Conservation (phyloP, 2,329 filamentous ascomycete species). For the Pseudopyricularia javanii region DNA sequence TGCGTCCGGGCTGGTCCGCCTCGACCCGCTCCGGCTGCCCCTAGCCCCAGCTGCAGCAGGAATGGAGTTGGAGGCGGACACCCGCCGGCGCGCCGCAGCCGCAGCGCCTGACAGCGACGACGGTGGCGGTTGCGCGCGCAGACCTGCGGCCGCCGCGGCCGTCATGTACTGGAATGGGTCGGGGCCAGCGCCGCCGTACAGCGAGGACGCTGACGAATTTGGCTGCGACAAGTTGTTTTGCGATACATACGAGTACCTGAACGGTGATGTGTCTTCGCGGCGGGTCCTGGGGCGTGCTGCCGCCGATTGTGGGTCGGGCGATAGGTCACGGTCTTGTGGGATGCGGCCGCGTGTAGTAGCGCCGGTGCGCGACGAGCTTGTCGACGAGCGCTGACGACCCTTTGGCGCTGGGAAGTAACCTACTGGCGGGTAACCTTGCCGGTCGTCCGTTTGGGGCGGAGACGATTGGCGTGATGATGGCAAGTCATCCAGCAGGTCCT, state of each 20-base stretch:
- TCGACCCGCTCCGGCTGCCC: slow-evolving; percentile 15
- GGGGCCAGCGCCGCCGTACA: slow-evolving; percentile 12
- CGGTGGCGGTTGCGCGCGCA: too few relatives aligned
- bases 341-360: background rate
- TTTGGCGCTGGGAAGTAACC: slow-evolving; percentile 37
- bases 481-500: slow-evolving; percentile 16
- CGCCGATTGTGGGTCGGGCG: background rate
- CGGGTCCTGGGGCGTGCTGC: slow-evolving; percentile 9
- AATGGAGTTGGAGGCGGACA: slow-evolving; percentile 3
- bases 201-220: slow-evolving; percentile 14
- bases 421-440: slow-evolving; percentile 29
- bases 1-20: slow-evolving; percentile 17
- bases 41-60: slow-evolving; percentile 19
- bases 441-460: slow-evolving; percentile 12
- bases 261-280: slow-evolving; percentile 25
- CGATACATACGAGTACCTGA: slow-evolving; percentile 31
- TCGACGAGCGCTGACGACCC: slow-evolving; percentile 13
- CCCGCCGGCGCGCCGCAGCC: slow-evolving; percentile 19
- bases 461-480: background rate
- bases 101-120: slow-evolving; percentile 19
- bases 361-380: slow-evolving; percentile 12
- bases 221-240: slow-evolving; percentile 12
- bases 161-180: slow-evolving; percentile 44
- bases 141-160: slow-evolving; percentile 14
- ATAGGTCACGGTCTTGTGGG: background rate